Base-by-base conservation (phyloP, 805 yeast genomes). In the Jamesozyma hellenica region DNA sequence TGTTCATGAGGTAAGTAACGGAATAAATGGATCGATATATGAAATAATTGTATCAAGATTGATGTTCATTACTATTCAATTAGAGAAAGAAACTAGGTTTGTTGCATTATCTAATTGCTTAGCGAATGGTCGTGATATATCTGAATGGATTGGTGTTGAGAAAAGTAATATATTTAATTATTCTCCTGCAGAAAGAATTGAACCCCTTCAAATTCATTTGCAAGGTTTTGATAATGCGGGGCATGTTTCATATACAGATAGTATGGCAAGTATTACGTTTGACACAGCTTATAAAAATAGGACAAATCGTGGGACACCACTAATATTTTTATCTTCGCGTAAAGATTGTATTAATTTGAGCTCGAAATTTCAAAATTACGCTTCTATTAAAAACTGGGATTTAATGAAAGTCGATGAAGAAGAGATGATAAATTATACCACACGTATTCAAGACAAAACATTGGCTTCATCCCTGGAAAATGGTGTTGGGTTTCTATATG, bases 101-200 rank as follows among this genome's bases (percentile, higher is more conserved):
- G 72, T 90, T n/a, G 88, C 76, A 0, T 62, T 90, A 18, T 68
- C 83, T 0, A 68, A 76, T 1, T 75, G 94, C 2, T 56, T 90
- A 30, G 76, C 92, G 0, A 82, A 79, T 52, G 83, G 82, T 3
- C 68, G 75, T 38, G 95, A 85, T 47, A 60, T 88, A 42, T 90
- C 83, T 1, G 84, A 80, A 39, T 92, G 97, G 96, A 60, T 92
- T 23, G 94, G 92, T 2, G 79, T 82, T 19, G 49, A 70, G 1
- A 79, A 76, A 50, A 64, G 60, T 16, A 67, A 75, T 36, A 67
- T 79, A 5, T 85, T 68, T 64, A 87, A 86, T 51, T 87, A 82
- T 55, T 70, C 76, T 14, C 78, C 94, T 0, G 64, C 64, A 36
- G 79, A 77, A 33, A 66, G 90, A 41, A 63, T 66, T 8, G 54